phyloP scores from a whole-genome alignment of 1,139 yeast species.

The Meyerozyma athensensis region DNA sequence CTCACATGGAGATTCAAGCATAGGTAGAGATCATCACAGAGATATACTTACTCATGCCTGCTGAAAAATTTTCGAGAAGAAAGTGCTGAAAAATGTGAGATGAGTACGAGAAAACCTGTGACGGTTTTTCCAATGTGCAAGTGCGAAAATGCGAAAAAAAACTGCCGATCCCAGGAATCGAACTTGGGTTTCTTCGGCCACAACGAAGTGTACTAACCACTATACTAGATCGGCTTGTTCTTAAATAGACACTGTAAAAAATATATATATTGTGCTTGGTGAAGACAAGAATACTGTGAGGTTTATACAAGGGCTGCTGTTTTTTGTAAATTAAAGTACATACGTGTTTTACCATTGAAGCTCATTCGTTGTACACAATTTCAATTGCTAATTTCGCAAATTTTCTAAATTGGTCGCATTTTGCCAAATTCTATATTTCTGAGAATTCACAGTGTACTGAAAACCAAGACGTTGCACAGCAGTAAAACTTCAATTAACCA shows the following conservation, averaged over 20 bases:
- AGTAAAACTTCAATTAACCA: no score
- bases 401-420: no score
- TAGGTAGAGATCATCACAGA: conserved; percentile 38
- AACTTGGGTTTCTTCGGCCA: conserved; percentile 45
- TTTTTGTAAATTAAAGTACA: no score
- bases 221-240: conserved; percentile 35
- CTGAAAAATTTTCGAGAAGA: not conserved
- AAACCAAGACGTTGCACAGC: no score
- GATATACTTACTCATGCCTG: conserved; percentile 1
- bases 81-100: not conserved
- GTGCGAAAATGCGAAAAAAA: conserved; percentile 10
- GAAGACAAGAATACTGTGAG: no score
- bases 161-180: conserved; percentile 44
- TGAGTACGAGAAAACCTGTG: not conserved
- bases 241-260: not conserved
- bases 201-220: conserved; percentile 45
- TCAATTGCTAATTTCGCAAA: no score
- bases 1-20: conserved; percentile 68
- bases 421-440: no score
- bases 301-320: no score
- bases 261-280: not conserved
- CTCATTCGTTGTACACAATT: no score
- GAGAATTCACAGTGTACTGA: no score
- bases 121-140: not conserved
- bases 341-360: no score